Evolutionary conservation across 176 grass and related monocot genomes (phyloP).

Genomic region (Cenchrus fungigraminus): DNA sequence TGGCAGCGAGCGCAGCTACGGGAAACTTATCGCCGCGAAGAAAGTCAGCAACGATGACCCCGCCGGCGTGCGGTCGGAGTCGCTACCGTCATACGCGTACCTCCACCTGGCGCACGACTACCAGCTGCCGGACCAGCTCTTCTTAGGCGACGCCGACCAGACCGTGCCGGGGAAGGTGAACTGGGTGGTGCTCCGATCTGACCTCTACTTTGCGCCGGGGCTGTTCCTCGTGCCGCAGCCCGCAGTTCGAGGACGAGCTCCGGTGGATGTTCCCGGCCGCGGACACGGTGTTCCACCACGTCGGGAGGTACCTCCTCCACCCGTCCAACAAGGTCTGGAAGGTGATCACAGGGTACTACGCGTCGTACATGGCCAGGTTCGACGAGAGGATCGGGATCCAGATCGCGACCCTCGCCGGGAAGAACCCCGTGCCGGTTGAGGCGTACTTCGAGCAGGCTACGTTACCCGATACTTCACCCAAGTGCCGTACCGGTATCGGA

Average conservation of each 20-base stretch:
- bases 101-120: conserved; percentile 67
- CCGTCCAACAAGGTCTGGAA: conserved; percentile 69
- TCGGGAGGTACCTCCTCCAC: conserved; percentile 79
- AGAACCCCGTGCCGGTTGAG: neutral
- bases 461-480: too few relatives aligned
- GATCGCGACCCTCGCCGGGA: conserved; percentile 36
- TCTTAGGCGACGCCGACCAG: conserved; percentile 78
- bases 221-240: conserved; percentile 74
- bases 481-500: too few relatives aligned
- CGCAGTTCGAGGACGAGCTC: conserved; percentile 71
- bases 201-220: conserved; percentile 68
- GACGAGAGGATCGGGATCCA: conserved; percentile 60
- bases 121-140: conserved; percentile 48
- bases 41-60: conserved; percentile 29
- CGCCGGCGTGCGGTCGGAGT: conserved; percentile 10
- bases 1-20: conserved; percentile 59
- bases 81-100: conserved; percentile 58
- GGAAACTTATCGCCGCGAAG: conserved; percentile 29
- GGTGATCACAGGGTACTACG: conserved; percentile 59
- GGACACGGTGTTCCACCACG: conserved; percentile 73
- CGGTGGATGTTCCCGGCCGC: conserved; percentile 71
- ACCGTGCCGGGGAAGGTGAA: conserved; percentile 52
- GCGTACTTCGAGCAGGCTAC: conserved; percentile 19
- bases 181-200: conserved; percentile 70
- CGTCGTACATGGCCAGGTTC: conserved; percentile 53